phyloP scores from a whole-genome alignment of 345 rosid genomes.

The Euphorbia lathyris region DNA sequence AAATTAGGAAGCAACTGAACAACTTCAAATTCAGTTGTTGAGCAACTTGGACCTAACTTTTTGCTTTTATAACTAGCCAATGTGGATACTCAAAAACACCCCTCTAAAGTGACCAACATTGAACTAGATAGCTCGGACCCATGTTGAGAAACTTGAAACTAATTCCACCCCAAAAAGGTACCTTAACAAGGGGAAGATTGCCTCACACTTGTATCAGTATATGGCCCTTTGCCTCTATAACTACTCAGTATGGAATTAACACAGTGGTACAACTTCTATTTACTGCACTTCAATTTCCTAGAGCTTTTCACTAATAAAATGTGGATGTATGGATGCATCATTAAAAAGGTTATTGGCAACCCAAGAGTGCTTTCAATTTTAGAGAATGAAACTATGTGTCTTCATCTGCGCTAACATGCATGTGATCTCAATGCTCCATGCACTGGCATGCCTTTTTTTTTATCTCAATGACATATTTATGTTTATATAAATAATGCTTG shows the following conservation, averaged over 20 bases:
- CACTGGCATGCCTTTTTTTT: not conserved
- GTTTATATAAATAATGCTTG: not conserved
- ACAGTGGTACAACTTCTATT: not conserved
- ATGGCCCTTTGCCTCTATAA: too few species aligned
- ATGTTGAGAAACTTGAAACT: too few species aligned
- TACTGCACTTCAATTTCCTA: not conserved
- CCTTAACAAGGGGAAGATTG: too few species aligned
- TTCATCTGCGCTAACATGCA: not conserved
- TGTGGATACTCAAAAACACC: too few species aligned
- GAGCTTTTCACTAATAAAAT: not conserved
- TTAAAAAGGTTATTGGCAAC: not conserved
- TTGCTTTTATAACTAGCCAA: too few species aligned
- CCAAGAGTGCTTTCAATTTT: not conserved
- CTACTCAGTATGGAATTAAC: not conserved
- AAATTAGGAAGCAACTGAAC: too few species aligned
- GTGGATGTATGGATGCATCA: not conserved
- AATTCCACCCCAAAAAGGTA: too few species aligned
- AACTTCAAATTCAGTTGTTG: slow-evolving; percentile 2
- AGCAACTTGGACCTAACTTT: too few species aligned
- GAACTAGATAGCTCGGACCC: too few species aligned
- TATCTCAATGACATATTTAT: not conserved
- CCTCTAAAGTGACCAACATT: too few species aligned
- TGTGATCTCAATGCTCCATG: not conserved
- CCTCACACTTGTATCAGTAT: too few species aligned
- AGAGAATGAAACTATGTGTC: too few species aligned